A percentile compares a stretch with the other conserved stretches of the same genome.
These are phyloP conservation scores for Penicillium sp. DNA, from an alignment of 2,329 filamentous ascomycete species.

Conservation along the genomic window DNA sequence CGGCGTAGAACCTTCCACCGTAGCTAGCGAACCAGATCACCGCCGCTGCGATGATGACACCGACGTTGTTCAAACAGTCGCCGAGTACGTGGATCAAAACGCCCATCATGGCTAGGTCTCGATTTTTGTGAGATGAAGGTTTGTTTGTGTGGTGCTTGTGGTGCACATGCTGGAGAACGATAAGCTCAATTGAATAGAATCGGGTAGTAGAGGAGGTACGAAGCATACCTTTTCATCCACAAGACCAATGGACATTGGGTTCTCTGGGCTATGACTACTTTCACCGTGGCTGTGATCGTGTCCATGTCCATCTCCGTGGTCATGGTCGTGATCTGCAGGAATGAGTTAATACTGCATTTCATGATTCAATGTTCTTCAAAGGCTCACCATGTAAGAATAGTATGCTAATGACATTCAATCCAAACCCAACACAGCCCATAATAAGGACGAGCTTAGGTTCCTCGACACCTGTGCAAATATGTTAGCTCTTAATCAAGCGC, in stretches of 20 bases:
- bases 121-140: neutral
- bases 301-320: neutral
- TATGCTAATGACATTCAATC: constrained; percentile 65
- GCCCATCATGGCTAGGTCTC: constrained; percentile 68
- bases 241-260: neutral
- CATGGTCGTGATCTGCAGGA: constrained; percentile 6
- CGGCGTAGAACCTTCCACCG: constrained; percentile 63
- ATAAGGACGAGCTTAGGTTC: constrained; percentile 66
- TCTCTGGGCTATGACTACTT: neutral
- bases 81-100: constrained; percentile 70
- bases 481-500: neutral
- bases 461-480: constrained; percentile 54
- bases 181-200: neutral
- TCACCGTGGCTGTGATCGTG: constrained; percentile 3
- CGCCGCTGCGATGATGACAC: constrained; percentile 66
- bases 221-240: neutral
- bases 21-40: constrained; percentile 65
- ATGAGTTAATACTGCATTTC: neutral
- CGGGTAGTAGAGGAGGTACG: neutral
- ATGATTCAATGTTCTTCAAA: neutral
- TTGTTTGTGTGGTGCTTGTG: constrained; percentile 24
- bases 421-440: constrained; percentile 65
- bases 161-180: constrained; percentile 21
- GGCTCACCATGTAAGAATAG: constrained; percentile 61
- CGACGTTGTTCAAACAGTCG: constrained; percentile 72